phyloP scores from a whole-genome alignment of 306 rosid species.

The Cicer cuneatum region DNA sequence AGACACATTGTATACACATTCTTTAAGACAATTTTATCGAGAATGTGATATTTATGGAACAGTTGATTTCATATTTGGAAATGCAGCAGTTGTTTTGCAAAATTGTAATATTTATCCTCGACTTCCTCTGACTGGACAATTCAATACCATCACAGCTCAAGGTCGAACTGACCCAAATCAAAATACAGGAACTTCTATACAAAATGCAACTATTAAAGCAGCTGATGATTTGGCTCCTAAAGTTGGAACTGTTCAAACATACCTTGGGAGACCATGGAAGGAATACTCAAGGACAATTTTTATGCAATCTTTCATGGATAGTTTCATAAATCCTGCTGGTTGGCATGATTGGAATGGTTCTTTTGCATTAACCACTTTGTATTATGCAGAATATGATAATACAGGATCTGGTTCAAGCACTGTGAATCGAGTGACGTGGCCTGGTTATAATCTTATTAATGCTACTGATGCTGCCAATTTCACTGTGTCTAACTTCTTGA shows the following conservation, averaged over 20 bases:
- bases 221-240: constrained; percentile 9
- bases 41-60: too few relatives aligned
- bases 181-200: constrained; percentile 52
- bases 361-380: constrained; percentile 61
- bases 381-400: constrained; percentile 70
- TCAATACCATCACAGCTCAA: too few relatives aligned
- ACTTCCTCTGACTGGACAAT: too few relatives aligned
- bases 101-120: too few relatives aligned
- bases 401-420: constrained; percentile 65
- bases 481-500: too few relatives aligned
- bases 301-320: constrained; percentile 64
- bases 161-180: constrained; percentile 50
- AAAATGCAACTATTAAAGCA: constrained; percentile 35
- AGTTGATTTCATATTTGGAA: too few relatives aligned
- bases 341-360: constrained; percentile 78
- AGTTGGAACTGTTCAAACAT: constrained; percentile 43
- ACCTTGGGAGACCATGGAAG: constrained; percentile 73
- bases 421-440: constrained; percentile 36
- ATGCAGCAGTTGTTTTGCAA: too few relatives aligned
- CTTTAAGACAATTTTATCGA: too few relatives aligned
- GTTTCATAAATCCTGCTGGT: constrained; percentile 58
- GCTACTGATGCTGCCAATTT: too few relatives aligned
- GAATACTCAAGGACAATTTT: constrained; percentile 46
- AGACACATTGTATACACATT: too few relatives aligned
- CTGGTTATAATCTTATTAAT: too few relatives aligned